These are phyloP conservation scores for Medakamo hakoo DNA, from an alignment of 139 green algal species.

Conservation along the genomic window DNA sequence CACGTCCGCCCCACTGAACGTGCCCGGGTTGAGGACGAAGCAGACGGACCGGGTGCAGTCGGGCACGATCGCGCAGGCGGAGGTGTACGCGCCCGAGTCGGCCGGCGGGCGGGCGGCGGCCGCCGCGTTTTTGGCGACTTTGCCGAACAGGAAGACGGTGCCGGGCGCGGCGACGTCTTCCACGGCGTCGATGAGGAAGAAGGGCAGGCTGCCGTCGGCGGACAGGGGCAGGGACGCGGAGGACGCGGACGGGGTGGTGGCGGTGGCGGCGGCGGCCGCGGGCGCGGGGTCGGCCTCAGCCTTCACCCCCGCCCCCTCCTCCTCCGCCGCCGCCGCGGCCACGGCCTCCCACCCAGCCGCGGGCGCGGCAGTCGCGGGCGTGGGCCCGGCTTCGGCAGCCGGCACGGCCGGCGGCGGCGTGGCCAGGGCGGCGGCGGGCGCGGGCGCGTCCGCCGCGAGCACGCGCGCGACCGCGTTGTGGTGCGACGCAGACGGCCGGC, in stretches of 20 bases:
- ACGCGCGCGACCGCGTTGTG: too few relatives aligned
- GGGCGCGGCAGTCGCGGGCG: conserved; percentile 11
- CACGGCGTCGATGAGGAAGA: conserved; percentile 81
- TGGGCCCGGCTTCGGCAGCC: conserved; percentile 6
- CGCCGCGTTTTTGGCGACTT: conserved; percentile 40
- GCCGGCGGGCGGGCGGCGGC: background rate
- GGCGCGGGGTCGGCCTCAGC: background rate
- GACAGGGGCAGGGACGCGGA: conserved; percentile 41
- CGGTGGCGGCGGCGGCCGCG: background rate
- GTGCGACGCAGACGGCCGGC: background rate
- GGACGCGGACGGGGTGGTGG: conserved; percentile 8
- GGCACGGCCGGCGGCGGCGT: conserved; percentile 15
- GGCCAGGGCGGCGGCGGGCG: background rate
- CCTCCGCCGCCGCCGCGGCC: conserved; percentile 21
- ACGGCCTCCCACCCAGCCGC: conserved; percentile 35
- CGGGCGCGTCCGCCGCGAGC: too few relatives aligned
- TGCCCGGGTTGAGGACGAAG: conserved; percentile 64
- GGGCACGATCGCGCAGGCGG: conserved; percentile 44
- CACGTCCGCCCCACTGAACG: conserved; percentile 21
- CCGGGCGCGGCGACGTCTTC: conserved; percentile 60
- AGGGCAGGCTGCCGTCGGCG: conserved; percentile 41
- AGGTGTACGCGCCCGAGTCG: conserved; percentile 4
- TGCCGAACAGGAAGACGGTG: conserved; percentile 83
- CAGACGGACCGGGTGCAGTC: conserved; percentile 39
- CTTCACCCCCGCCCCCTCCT: conserved; percentile 7